phyloP scores from a whole-genome alignment of 768 basidiomycete species.

The Suillus plorans region DNA sequence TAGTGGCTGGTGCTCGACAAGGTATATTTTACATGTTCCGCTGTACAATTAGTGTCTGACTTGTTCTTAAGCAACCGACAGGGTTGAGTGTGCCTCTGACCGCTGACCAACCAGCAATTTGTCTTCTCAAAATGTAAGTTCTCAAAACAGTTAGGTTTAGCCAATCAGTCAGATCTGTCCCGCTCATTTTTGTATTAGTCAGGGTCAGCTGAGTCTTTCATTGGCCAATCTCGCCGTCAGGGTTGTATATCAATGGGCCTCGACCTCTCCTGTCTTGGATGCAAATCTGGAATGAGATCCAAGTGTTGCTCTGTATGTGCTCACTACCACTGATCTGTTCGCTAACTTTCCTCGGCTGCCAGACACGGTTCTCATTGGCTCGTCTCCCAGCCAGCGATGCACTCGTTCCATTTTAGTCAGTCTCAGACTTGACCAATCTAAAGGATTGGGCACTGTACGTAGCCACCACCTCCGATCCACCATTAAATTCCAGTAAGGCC shows the following conservation, averaged over 20 bases:
- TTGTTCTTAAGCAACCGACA: neutral
- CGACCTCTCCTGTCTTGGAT: neutral
- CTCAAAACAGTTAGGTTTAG: neutral
- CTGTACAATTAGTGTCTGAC: neutral
- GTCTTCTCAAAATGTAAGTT: neutral
- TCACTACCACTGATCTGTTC: neutral
- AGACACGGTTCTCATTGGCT: neutral
- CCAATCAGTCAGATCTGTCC: neutral
- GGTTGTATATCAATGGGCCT: neutral
- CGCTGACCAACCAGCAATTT: neutral
- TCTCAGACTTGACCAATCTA: neutral
- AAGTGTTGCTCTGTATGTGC: neutral
- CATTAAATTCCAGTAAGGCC: neutral
- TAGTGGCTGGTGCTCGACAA: neutral
- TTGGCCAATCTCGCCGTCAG: neutral
- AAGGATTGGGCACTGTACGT: neutral
- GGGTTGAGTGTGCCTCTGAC: neutral
- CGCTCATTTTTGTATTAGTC: neutral
- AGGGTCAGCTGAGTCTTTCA: neutral
- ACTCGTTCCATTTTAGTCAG: neutral
- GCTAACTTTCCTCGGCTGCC: neutral
- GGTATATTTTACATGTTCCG: neutral
- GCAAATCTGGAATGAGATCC: too few species aligned
- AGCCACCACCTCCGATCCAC: neutral
- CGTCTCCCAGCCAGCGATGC: neutral